Percentiles rank a stretch among this genome's conserved stretches.
These are phyloP conservation scores for Phytophthora ramorum DNA, from an alignment of 352 stramenopile species.

Conservation along the genomic window DNA sequence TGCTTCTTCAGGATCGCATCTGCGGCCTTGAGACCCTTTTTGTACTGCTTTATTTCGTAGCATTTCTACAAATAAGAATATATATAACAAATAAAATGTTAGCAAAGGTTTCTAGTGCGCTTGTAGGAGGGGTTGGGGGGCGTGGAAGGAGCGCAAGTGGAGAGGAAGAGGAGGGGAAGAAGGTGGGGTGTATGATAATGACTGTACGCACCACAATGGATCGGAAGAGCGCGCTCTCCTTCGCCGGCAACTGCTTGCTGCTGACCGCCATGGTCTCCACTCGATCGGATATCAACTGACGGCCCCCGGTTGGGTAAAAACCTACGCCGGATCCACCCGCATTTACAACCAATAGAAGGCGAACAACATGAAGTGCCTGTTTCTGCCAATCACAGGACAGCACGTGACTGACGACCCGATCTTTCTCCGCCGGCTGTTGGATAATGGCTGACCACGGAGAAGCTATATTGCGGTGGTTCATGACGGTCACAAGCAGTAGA, in stretches of 20 bases:
- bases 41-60: slow-evolving; percentile 99
- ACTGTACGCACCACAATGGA: slow-evolving; percentile 89
- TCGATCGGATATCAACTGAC: slow-evolving; percentile 30
- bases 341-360: slow-evolving; percentile 4
- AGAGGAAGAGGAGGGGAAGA: neutral
- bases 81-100: neutral
- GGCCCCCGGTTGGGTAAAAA: slow-evolving; percentile 30
- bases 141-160: neutral
- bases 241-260: slow-evolving; percentile 89
- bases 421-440: slow-evolving; percentile 12
- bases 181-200: neutral
- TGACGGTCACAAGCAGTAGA: slow-evolving; percentile 19
- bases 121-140: neutral
- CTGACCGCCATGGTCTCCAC: slow-evolving; percentile 51
- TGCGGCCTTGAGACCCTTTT: slow-evolving; percentile 97
- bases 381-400: neutral
- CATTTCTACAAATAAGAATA: slow-evolving; percentile 80
- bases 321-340: neutral
- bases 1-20: slow-evolving; percentile 97
- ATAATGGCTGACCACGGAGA: slow-evolving; percentile 2
- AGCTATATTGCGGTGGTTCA: slow-evolving; percentile 3
- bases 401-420: slow-evolving; percentile 15
- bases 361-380: neutral
- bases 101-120: neutral
- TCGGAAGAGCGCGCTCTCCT: slow-evolving; percentile 96